These are phyloP conservation scores for Kazachstania sp. DNA, from an alignment of 1,139 yeast species.

Conservation along the genomic window DNA sequence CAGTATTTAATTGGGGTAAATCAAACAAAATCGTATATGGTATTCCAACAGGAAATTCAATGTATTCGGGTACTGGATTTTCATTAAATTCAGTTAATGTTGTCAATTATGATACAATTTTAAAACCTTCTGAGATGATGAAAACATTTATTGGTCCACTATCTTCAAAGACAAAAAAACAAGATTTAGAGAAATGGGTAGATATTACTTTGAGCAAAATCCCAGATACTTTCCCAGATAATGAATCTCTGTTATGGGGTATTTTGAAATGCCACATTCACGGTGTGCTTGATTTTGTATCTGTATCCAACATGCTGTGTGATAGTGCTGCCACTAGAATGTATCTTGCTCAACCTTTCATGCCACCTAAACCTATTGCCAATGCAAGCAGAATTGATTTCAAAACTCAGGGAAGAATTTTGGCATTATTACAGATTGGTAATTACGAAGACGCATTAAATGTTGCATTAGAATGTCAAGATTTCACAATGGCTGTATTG, in stretches of 20 bases:
- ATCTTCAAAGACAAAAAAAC: slow-evolving; percentile 21
- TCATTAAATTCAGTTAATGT: slow-evolving; percentile 29
- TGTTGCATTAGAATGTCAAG: slow-evolving; percentile 51
- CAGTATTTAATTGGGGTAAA: slow-evolving; percentile 65
- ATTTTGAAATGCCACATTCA: slow-evolving; percentile 20
- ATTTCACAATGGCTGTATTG: slow-evolving; percentile 72
- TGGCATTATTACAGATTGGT: slow-evolving; percentile 47
- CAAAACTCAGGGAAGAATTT: slow-evolving; percentile 19
- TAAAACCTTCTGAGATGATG: slow-evolving; percentile 22
- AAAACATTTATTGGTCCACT: slow-evolving; percentile 33
- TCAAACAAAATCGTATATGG: slow-evolving; percentile 39
- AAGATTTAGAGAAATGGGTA: slow-evolving; percentile 28
- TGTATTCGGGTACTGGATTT: slow-evolving; percentile 12
- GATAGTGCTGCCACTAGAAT: slow-evolving; percentile 22
- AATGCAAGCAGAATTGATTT: slow-evolving; percentile 22
- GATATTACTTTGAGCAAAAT: slow-evolving; percentile 10
- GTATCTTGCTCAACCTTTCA: slow-evolving; percentile 23
- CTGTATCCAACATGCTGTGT: slow-evolving; percentile 25
- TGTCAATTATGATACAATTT: slow-evolving; percentile 30
- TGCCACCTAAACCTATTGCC: slow-evolving; percentile 10
- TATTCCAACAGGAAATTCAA: slow-evolving; percentile 32
- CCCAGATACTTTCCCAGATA: slow-evolving; percentile 7
- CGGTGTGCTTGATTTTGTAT: slow-evolving; percentile 15
- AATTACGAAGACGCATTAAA: slow-evolving; percentile 58
- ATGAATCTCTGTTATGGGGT: slow-evolving; percentile 15